Evolutionary conservation across 2,329 filamentous ascomycete genomes (phyloP).

Genomic region (Sordariomycetes sp.): DNA sequence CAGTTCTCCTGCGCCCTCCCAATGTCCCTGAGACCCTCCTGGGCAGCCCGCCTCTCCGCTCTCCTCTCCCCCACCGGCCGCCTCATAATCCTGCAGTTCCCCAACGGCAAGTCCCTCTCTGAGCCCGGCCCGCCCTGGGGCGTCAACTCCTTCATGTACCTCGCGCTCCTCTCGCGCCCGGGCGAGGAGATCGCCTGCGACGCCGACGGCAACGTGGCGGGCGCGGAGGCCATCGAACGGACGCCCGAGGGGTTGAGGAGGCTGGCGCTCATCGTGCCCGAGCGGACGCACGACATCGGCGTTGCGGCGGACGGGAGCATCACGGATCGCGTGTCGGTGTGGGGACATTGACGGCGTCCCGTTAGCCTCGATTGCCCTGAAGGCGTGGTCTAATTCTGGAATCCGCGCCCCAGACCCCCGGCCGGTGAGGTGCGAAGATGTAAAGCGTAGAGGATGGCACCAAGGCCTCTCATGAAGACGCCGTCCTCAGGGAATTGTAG

Average conservation of each 20-base stretch:
- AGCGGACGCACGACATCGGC: constrained; percentile 36
- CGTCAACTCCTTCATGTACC: constrained; percentile 57
- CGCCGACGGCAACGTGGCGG: constrained; percentile 19
- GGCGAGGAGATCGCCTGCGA: constrained; percentile 56
- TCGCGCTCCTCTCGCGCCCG: constrained; percentile 59
- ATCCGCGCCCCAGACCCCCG: neutral
- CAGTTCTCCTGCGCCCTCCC: constrained; percentile 55
- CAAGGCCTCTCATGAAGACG: neutral
- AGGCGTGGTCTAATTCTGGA: neutral
- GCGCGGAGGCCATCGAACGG: neutral
- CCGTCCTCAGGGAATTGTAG: constrained; percentile 68
- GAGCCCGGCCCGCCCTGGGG: constrained; percentile 65
- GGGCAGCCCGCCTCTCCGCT: constrained; percentile 40
- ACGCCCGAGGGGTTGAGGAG: constrained; percentile 2
- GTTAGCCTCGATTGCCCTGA: neutral
- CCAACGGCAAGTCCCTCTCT: constrained; percentile 56
- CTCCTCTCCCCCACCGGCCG: constrained; percentile 38
- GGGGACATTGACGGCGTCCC: constrained; percentile 22
- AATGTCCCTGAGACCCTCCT: constrained; percentile 36
- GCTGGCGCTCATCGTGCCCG: constrained; percentile 27
- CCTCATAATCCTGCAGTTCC: constrained; percentile 65
- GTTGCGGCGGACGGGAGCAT: constrained; percentile 32
- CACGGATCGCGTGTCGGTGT: constrained; percentile 43
- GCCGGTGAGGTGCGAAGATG: neutral
- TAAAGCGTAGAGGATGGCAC: neutral